Evolutionary conservation across 2,329 filamentous ascomycete species (phyloP).

Genomic region (Incumbomyces lentus): DNA sequence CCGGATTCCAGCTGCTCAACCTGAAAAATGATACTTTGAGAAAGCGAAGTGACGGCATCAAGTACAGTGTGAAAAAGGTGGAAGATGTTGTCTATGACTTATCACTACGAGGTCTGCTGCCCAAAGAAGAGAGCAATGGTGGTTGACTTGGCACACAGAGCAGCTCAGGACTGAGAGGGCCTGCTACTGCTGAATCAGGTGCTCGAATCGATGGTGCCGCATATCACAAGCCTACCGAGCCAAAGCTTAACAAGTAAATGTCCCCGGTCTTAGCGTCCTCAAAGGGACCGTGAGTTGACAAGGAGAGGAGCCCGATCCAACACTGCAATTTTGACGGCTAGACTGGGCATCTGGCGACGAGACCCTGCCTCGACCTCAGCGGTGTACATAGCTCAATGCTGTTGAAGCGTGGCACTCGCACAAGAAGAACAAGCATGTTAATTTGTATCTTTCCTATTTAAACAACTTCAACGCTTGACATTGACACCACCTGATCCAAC

Average conservation of each 20-base stretch:
- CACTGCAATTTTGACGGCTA: too few relatives aligned
- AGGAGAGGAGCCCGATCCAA: too few relatives aligned
- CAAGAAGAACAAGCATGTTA: too few relatives aligned
- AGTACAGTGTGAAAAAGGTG: constrained; percentile 95
- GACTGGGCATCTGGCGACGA: too few relatives aligned
- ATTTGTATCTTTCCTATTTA: too few relatives aligned
- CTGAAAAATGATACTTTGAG: constrained; percentile 90
- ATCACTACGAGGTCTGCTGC: constrained; percentile 71
- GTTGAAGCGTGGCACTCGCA: too few relatives aligned
- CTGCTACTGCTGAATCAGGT: constrained; percentile 48
- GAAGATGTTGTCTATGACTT: constrained; percentile 98
- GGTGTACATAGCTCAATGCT: too few relatives aligned
- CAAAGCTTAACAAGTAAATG: constrained; percentile 17
- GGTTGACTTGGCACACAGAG: too few relatives aligned
- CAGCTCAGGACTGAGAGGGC: constrained; percentile 46
- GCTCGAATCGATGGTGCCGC: constrained; percentile 39
- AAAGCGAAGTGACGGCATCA: constrained; percentile 82
- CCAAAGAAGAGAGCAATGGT: constrained; percentile 29
- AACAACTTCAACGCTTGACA: too few relatives aligned
- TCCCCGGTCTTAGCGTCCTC: too few relatives aligned
- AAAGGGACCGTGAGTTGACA: too few relatives aligned
- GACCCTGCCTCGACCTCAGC: too few relatives aligned
- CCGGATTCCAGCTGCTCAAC: constrained; percentile 93
- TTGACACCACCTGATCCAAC: constrained; percentile 53
- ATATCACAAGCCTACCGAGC: constrained; percentile 44